Evolutionary conservation across 306 rosid species (phyloP), one percentile per base, ranked within the genome.

Genomic region (Prunus mira): DNA sequence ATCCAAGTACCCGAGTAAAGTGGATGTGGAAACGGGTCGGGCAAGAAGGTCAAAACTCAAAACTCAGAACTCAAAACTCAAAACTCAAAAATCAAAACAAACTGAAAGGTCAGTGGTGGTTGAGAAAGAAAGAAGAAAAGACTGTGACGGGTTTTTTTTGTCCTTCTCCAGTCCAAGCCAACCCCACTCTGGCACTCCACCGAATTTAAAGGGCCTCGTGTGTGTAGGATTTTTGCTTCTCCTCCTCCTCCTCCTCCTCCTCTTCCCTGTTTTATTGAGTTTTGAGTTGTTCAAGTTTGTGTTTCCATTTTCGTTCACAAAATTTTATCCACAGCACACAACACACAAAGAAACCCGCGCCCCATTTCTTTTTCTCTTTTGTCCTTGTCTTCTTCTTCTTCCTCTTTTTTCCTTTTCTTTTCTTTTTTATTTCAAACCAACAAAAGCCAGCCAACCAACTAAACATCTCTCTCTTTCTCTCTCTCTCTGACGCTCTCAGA

Each of bases 401-500:
- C 74, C 18, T 27, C 9, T n/a, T 72, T 46, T 24, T 6, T 10
- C 58, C 34, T 24, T 18, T 47, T 57, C n/a, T 25, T 30, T 32
- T 9, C 43, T 2, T 54, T 63, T 72, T 27, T 61, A 13, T 46
- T 45, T 73, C 60, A 62, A 41, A n/a, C 10, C 41, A 24, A 4
- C 43, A 14, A 47, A 22, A 74, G 64, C 78, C 81, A 83, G 83
- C 84, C 87, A 84, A 86, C 92, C 50, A 80, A 83, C 88, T 43
- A 38, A 38, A 38, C 43, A 38, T 38, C 43, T 74, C 43, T 69
- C 64, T 49, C 52, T 38, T 0, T 32, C 80, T 76, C 82, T 78
- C 68, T 69, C 46, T 66, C 32, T 52, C 73, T 74, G 71, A 70
- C 71, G 76, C 58, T 77, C 71, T 80, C 56, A 52, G 57, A 27